Evolutionary conservation across 177 flowering plant genomes (phyloP).

Genomic region (Telopea speciosissima): DNA sequence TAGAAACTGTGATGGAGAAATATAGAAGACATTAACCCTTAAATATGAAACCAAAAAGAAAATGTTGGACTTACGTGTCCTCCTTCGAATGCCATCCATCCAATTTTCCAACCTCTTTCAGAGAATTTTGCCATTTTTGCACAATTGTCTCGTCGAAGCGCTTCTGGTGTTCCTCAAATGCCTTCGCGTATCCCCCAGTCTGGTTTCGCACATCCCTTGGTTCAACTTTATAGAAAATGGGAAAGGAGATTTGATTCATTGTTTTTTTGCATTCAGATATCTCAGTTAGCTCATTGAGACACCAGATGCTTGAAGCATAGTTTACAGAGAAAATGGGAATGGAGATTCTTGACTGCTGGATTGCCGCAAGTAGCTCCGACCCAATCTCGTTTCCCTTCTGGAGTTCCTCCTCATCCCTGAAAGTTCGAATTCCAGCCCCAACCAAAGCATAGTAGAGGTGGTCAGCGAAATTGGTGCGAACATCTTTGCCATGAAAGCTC

Average conservation of each 20-base stretch:
- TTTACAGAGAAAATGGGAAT: not conserved
- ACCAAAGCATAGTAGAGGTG: not conserved
- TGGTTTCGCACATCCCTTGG: not conserved
- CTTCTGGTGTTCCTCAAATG: not conserved
- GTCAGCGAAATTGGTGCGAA: not conserved
- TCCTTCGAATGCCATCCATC: too few relatives aligned
- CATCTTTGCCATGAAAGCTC: not conserved
- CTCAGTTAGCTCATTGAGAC: not conserved
- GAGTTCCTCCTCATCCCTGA: constrained; percentile 2
- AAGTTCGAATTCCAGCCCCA: not conserved
- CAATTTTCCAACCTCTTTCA: too few relatives aligned
- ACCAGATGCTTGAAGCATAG: not conserved
- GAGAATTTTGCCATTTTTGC: too few relatives aligned
- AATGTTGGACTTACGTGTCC: too few relatives aligned
- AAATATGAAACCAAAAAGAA: too few relatives aligned
- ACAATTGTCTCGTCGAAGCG: not conserved
- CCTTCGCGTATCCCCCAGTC: constrained; percentile 1
- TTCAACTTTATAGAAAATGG: not conserved
- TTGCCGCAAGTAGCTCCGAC: not conserved
- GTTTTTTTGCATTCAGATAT: not conserved
- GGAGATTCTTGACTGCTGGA: not conserved
- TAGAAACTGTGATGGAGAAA: too few relatives aligned
- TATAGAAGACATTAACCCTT: too few relatives aligned
- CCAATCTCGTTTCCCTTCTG: not conserved
- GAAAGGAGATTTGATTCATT: not conserved